These are phyloP conservation scores for Rhizopogon vinicolor DNA, from an alignment of 768 basidiomycete species.

Conservation along the genomic window DNA sequence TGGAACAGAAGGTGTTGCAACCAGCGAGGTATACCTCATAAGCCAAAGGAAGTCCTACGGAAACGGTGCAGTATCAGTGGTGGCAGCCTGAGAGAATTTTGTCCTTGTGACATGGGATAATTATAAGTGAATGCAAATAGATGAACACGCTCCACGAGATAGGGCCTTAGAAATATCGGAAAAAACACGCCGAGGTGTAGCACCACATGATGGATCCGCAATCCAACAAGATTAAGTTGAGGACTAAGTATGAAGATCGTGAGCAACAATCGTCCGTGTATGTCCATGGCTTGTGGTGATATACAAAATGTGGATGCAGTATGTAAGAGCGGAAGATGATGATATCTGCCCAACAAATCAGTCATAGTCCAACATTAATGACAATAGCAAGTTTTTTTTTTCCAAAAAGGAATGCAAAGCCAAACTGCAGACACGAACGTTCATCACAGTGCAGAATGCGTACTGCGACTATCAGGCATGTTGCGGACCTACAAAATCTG, in stretches of 20 bases:
- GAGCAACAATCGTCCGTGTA: slow-evolving; percentile 6
- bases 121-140: slow-evolving; percentile 3
- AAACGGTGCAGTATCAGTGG: background rate
- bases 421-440: slow-evolving; percentile 1
- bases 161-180: background rate
- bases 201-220: slow-evolving; percentile 1
- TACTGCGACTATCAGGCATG: slow-evolving; percentile 40
- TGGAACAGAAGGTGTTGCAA: background rate
- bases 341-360: slow-evolving; percentile 15
- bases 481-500: slow-evolving; percentile 47
- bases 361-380: slow-evolving; percentile 4
- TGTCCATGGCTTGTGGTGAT: slow-evolving; percentile 14
- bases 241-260: slow-evolving; percentile 2
- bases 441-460: slow-evolving; percentile 17
- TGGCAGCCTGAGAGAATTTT: slow-evolving; percentile 9
- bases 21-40: slow-evolving; percentile 4
- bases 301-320: slow-evolving; percentile 11
- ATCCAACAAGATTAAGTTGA: slow-evolving; percentile 7
- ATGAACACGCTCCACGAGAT: background rate
- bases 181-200: background rate
- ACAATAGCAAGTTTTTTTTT: background rate
- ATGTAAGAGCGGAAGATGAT: slow-evolving; percentile 4
- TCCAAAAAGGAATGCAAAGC: slow-evolving; percentile 3
- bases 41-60: background rate
- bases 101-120: background rate